Percentiles rank a stretch among this genome's conserved stretches.
Conservation (phyloP, 2,329 filamentous ascomycete species). For the Teratosphaeria epicoccoides region DNA sequence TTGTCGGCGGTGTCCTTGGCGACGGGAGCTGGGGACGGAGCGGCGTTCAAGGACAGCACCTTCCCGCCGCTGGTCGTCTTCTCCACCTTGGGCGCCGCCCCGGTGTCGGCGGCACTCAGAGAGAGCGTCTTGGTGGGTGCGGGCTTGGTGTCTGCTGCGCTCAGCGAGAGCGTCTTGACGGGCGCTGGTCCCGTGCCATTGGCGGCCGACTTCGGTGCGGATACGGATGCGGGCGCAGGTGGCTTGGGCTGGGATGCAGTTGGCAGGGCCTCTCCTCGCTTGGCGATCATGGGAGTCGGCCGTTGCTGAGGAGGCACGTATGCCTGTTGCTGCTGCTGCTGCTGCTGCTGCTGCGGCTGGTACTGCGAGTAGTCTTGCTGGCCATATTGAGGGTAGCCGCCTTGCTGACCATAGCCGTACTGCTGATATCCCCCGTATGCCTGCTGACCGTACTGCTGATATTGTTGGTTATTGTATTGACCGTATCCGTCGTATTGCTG, state of each 20-base stretch:
- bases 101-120: slow-evolving; percentile 38
- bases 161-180: slow-evolving; percentile 53
- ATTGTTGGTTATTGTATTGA: slow-evolving; percentile 14
- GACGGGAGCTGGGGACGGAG: slow-evolving; percentile 33
- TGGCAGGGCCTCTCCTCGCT: slow-evolving; percentile 44
- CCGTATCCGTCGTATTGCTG: slow-evolving; percentile 32
- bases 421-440: slow-evolving; percentile 36
- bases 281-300: slow-evolving; percentile 52
- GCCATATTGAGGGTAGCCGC: slow-evolving; percentile 22
- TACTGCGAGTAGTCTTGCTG: slow-evolving; percentile 19
- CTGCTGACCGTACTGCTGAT: slow-evolving; percentile 16
- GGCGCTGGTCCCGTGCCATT: slow-evolving; percentile 40
- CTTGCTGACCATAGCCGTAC: slow-evolving; percentile 31
- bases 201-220: slow-evolving; percentile 37
- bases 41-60: slow-evolving; percentile 56
- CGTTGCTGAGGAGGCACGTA: slow-evolving; percentile 42
- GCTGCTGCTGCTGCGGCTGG: slow-evolving; percentile 33
- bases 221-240: not conserved
- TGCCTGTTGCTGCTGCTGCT: slow-evolving; percentile 37
- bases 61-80: slow-evolving; percentile 46
- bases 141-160: slow-evolving; percentile 33
- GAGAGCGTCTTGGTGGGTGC: slow-evolving; percentile 50
- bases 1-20: slow-evolving; percentile 37
- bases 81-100: slow-evolving; percentile 44
- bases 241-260: slow-evolving; percentile 30